Base-by-base conservation (phyloP, 1,284 basidiomycete genomes). In the Cryptococcus jaspeensis region DNA sequence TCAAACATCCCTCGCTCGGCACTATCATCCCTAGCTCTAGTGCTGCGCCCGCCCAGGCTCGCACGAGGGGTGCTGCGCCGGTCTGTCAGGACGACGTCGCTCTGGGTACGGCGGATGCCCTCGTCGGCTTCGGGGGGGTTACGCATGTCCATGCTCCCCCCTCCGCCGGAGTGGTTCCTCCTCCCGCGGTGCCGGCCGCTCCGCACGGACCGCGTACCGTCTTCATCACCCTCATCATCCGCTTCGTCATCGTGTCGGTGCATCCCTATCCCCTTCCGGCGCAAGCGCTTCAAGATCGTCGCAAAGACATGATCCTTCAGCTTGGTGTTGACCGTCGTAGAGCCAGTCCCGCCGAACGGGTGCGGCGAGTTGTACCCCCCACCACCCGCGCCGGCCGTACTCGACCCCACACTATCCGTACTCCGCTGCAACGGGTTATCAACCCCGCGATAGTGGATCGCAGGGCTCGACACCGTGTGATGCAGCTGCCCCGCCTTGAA, bases 231-330 rank as follows among this genome's bases (percentile, higher is more conserved):
- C 55, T 70, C 72, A 50, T 71, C 73, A 55, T 73, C 70, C 5
- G 70, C 71, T 18, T 72, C 70, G n/a, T 71, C 74, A 43, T 67
- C 66, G 44, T 65, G 60, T 23, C 58, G 51, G 39, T 66, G 57
- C n/a, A 62, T 8, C 35, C 65, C 58, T 16, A 61, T 18, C 0
- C 64, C 65, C 23, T 68, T 66, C 61, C 69, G 73, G 38, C 68
- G 64, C 35, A 91, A 84, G 35, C 86, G 82, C 46, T 86, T 84
- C 58, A 96, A 79, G 35, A 96, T 85, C 13, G 89, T 88, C 54
- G 85, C 88, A 72, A 97, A 93, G 45, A 97, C 90, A 64, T 94
- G 91, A 69, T 96, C 92, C 77, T 92, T 93, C 57, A 97, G 80
- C 73, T 85, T 89, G 42, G 88, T 91, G 74, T 97, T 96, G 55